Base-by-base conservation (phyloP, 1,139 yeast species). In the Lodderomyces orthopsilosis region DNA sequence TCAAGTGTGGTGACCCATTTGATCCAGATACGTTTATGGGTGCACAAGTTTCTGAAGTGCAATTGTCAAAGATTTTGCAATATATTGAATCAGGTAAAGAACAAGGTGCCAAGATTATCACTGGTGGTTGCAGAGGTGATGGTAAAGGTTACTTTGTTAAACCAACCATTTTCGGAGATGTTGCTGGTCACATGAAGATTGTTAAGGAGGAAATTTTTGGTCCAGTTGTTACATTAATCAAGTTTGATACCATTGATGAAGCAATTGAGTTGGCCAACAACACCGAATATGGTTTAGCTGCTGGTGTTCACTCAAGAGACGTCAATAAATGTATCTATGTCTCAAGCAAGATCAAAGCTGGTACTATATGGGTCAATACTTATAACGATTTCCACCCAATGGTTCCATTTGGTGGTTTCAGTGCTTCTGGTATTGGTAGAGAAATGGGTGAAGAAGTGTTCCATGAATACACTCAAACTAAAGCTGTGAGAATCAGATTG, bases 401-500 rank as follows among this genome's bases (percentile, higher is more conserved):
- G 67, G 84, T 86, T 62, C 90, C 91, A 64, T 84, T 84, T 59
- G 96, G 96, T 61, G 96, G 96, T 54, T 87, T 71, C 79, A 83
- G 84, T 62, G 81, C 83, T 68, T 85, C 94, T 48, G 96, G 96
- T 69, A 80, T 85, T 63, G 96, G 96, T 61, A 85, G 95, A 72
- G 96, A 88, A 75, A 81, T 88, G 83, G 96, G 96, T 65, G 74
- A 72, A 51, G 90, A 85, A 63, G 94, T 90, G 43, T 77, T 88
- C 57, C 87, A 83, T 55, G 85, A 83, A 78, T 88, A 88, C 76
- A 79, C 86, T 50, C 93, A 87, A 70, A 71, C 72, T 57, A 87
- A 87, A 78, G 86, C 94, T 48, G 91, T 85, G 53, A 79, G 87
- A 78, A 71, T 79, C 32, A 39, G 34, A 33, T 39, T 39, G 30